Base-by-base conservation (phyloP, 139 green algal species). In the Tetradesmus obliquus region DNA sequence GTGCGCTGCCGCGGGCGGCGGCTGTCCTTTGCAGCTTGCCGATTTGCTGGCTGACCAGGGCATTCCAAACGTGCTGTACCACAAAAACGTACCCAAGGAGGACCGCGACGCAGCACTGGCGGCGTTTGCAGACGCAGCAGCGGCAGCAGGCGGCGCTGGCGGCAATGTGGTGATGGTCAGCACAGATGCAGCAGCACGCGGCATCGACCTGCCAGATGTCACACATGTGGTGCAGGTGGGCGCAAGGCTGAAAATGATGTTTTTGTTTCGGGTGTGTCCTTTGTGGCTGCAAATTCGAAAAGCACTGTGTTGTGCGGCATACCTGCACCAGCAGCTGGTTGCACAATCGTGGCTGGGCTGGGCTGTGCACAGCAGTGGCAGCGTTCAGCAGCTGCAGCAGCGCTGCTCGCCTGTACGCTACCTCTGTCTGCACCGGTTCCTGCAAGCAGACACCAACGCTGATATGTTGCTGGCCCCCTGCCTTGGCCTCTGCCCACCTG, bases 171-270 rank as follows among this genome's bases (percentile, higher is more conserved):
- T 99, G 12, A 93, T 99, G 94, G 98, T 99, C 72, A 98, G 97
- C 93, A 99, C 98, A 2, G 98, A 99, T 89, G 96, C 97, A 8
- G 97, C 98, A 24, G 96, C 98, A 2, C 92, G 98, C 0, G 98
- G 98, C 3, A 92, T 99, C 2, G 98, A 99, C 92, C 95, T 99
- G 22, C 95, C 94, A 9, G 88, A 93, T 51, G 94, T 99, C 51
- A 96, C 93, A 3, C 97, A 99, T 87, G 96, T 99, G 8, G 90
- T 99, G 17, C 66, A 76, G 66, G 66, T 76, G 66, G 66, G 66
- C 19, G 32, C 32, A 45, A 45, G 32, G 32, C 32, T 45, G 32
- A 45, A 0, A 0, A 0, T 45, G 32, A 45, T 45, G 32, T 45
- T 45, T 45, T 45, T 0, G 0, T 0, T 45, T 45, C 32, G 32